Base-by-base conservation (phyloP, 805 yeast species). In the Candida qinlingensis region DNA sequence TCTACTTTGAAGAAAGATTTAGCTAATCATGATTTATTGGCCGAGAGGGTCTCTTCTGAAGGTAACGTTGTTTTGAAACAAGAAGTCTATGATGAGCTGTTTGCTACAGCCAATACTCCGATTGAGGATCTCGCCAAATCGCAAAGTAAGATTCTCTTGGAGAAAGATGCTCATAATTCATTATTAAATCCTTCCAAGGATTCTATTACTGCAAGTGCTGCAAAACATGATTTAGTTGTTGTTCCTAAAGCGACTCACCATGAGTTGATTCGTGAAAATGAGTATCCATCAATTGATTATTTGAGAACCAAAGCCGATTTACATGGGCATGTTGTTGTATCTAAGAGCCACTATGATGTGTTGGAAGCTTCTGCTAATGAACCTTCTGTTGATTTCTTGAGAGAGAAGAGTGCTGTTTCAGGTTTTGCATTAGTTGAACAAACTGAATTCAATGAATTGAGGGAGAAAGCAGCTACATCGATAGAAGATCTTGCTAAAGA, bases 21-120 rank as follows among this genome's bases (percentile, higher is more conserved):
- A 33, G 44, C 46, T 3, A 54, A 62, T 29, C 58, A 60, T 13
- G 62, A 71, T 26, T 54, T 60, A 27, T 48, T 67, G 39, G 56
- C 53, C 7, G 56, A 57, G 13, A 62, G 58, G 19, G 66, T 67
- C 5, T 37, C 56, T 7, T 45, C 49, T 4, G 54, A 59, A 25
- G 54, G 55, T 34, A 47, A 47, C 41, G 55, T 51, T 12, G 49
- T 53, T 33, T 34, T 53, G 10, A 48, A 46, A 33, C 48, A 51
- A 35, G 49, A 42, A 11, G 53, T 40, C 9, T 51, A 51, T 30
- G 57, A 63, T 31, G 51, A 56, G 7, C 26, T 54, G 19, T 42
- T 48, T 28, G 45, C 40, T 3, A 52, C 41, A 33, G 44, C 52
- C 29, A 54, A 50, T 28, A 39, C 31, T 5, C 12, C 53, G 3